Conservation (phyloP, 2,329 filamentous ascomycete genomes). For the Stagonosporopsis tanaceti region DNA sequence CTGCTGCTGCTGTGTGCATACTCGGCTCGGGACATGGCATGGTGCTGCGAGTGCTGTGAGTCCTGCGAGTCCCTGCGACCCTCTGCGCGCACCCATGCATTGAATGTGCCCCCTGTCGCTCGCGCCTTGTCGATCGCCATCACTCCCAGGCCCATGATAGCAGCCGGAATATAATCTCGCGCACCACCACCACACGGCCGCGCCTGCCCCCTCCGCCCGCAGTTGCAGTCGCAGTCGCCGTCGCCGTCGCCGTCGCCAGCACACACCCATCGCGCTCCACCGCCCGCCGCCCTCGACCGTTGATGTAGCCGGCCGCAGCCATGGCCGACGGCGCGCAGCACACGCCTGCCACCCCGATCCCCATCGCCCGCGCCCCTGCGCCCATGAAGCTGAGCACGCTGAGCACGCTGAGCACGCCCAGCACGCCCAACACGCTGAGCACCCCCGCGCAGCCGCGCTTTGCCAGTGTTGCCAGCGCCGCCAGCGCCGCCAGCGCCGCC, state of each 20-base stretch:
- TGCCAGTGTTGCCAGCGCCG: slow-evolving; percentile 21
- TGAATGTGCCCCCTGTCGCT: slow-evolving; percentile 35
- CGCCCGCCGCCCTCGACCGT: too few species aligned
- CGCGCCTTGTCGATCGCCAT: slow-evolving; percentile 27
- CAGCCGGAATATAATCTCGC: slow-evolving; percentile 14
- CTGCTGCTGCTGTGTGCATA: too few species aligned
- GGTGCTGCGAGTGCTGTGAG: too few species aligned
- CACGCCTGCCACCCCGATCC: slow-evolving; percentile 33
- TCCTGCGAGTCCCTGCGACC: too few species aligned
- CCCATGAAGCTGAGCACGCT: slow-evolving; percentile 18
- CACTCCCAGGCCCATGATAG: slow-evolving; percentile 10
- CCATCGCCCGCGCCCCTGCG: slow-evolving; percentile 25
- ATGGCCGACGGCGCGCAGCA: slow-evolving; percentile 37
- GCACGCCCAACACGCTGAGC: slow-evolving; percentile 23
- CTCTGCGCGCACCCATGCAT: too few species aligned
- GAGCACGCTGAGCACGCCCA: slow-evolving; percentile 27
- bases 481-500: slow-evolving; percentile 48
- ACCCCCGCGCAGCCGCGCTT: slow-evolving; percentile 35
- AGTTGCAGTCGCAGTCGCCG: neutral
- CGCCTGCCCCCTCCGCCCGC: slow-evolving; percentile 8
- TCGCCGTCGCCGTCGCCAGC: slow-evolving; percentile 9
- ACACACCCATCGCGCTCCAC: too few species aligned
- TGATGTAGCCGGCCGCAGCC: slow-evolving; percentile 28
- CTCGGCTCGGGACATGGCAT: too few species aligned
- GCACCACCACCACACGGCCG: slow-evolving; percentile 18